A percentile compares a stretch with the other conserved stretches of the same genome.
phyloP scores from a whole-genome alignment of 73 alveolate genomes.

The Stentor coeruleus region DNA sequence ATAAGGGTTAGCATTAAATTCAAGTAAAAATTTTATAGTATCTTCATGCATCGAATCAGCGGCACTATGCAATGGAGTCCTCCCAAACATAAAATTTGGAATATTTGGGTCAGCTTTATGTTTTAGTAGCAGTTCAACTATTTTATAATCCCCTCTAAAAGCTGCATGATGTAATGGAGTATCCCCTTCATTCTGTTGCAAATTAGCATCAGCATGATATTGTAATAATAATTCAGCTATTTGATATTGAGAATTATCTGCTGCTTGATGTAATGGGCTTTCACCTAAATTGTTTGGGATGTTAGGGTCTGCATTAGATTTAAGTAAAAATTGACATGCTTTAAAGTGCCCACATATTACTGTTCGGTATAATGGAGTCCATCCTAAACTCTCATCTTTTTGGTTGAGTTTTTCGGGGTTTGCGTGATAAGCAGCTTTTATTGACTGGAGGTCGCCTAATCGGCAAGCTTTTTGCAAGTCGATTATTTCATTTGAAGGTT shows the following conservation, averaged over 20 bases:
- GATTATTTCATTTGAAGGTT: no score
- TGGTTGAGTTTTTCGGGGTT: background rate
- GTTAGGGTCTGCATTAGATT: conserved; percentile 54
- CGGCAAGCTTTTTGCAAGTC: conserved; percentile 28
- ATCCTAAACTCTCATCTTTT: conserved; percentile 30
- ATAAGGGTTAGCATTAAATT: conserved; percentile 11
- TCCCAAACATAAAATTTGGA: conserved; percentile 17
- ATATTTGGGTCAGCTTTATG: conserved; percentile 63
- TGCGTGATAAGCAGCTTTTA: conserved; percentile 1
- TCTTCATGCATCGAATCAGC: conserved; percentile 13
- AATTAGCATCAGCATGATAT: conserved; percentile 59
- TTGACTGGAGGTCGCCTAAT: conserved; percentile 22
- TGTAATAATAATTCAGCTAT: conserved; percentile 62
- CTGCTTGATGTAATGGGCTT: conserved; percentile 77
- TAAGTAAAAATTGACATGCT: conserved; percentile 17
- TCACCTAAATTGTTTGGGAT: conserved; percentile 56
- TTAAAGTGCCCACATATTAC: conserved; percentile 28
- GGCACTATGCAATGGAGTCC: conserved; percentile 29
- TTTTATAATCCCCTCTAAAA: conserved; percentile 55
- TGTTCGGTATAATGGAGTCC: conserved; percentile 29
- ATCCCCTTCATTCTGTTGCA: conserved; percentile 64
- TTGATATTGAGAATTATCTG: conserved; percentile 58
- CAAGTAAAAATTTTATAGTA: background rate
- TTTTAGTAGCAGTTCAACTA: conserved; percentile 51
- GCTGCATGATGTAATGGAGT: conserved; percentile 75